A percentile compares a stretch with the other conserved stretches of the same genome.
Evolutionary conservation across 306 rosid species (phyloP).

Genomic region (Pueraria montana): DNA sequence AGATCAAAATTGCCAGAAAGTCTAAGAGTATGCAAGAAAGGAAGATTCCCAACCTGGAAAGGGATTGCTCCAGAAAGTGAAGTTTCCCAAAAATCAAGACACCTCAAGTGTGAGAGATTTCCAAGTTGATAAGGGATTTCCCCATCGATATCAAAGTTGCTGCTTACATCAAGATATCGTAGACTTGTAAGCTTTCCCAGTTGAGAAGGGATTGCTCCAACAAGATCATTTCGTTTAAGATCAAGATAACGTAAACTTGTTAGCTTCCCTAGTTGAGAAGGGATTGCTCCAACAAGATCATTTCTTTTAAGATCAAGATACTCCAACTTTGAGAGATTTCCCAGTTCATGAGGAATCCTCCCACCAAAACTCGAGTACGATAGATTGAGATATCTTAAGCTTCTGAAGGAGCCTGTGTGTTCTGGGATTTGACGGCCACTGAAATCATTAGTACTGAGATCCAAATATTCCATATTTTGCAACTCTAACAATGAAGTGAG

Average conservation of each 20-base stretch:
- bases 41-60: neutral
- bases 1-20: neutral
- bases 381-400: slow-evolving; percentile 37
- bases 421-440: neutral
- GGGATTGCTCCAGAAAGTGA: neutral
- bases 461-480: slow-evolving; percentile 7
- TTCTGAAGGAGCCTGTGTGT: neutral
- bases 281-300: neutral
- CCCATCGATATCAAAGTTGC: neutral
- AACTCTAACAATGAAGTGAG: neutral
- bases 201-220: neutral
- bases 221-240: neutral
- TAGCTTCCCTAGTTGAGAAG: neutral
- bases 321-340: neutral
- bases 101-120: neutral
- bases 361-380: accelerated
- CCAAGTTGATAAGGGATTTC: neutral
- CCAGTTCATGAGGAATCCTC: neutral
- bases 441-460: neutral
- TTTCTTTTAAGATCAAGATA: neutral
- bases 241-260: neutral
- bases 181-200: neutral
- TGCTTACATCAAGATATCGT: neutral
- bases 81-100: neutral
- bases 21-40: neutral